phyloP scores from a whole-genome alignment of 1,139 yeast species.

The Saccharomyces hybrid region DNA sequence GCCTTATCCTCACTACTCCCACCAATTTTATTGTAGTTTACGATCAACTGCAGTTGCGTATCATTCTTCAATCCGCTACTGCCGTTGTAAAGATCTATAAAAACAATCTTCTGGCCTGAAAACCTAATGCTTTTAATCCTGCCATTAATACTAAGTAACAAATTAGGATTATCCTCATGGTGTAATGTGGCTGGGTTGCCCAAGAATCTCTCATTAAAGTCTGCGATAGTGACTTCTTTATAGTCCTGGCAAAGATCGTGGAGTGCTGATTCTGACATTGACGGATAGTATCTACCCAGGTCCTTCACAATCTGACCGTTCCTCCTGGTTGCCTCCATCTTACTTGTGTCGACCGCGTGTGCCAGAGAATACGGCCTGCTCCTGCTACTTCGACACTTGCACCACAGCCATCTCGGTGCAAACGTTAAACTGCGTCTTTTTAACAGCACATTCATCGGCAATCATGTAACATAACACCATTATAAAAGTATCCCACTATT shows the following conservation, averaged over 20 bases:
- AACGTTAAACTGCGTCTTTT: background rate
- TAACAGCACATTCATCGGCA: background rate
- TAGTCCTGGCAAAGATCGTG: background rate
- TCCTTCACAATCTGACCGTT: constrained; percentile 2
- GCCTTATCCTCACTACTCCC: constrained; percentile 18
- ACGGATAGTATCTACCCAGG: constrained; percentile 21
- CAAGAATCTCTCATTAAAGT: constrained; percentile 10
- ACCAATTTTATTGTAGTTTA: constrained; percentile 7
- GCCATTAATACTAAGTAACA: constrained; percentile 14
- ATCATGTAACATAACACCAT: background rate
- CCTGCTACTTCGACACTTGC: background rate
- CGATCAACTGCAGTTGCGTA: constrained; percentile 15
- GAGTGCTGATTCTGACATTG: constrained; percentile 15
- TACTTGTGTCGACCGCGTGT: background rate
- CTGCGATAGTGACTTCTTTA: constrained; percentile 6
- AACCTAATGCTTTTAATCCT: constrained; percentile 24
- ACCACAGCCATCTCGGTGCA: background rate
- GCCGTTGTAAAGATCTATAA: constrained; percentile 21
- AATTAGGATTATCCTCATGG: background rate
- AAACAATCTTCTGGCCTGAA: constrained; percentile 31
- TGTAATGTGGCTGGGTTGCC: background rate
- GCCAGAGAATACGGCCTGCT: background rate
- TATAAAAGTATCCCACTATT: background rate
- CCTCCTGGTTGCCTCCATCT: background rate
- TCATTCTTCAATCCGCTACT: constrained; percentile 13